Conservation (phyloP, 169 alveolate species). For the Toxoplasma gondii region DNA sequence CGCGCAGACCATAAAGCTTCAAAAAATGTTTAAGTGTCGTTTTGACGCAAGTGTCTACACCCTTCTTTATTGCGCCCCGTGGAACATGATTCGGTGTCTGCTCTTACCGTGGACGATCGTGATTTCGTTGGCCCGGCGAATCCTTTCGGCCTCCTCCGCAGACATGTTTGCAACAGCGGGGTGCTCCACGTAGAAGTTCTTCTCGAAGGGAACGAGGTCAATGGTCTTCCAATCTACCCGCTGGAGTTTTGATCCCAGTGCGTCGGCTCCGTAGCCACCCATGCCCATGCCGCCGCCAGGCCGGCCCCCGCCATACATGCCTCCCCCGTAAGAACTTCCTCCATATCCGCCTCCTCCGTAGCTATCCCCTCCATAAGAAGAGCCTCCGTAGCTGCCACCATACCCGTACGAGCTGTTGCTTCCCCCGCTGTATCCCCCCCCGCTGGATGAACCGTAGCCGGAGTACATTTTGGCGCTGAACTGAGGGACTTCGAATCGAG, state of each 20-base stretch:
- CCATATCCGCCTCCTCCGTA: conserved; percentile 41
- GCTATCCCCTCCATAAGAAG: neutral
- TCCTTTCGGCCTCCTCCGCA: conserved; percentile 85
- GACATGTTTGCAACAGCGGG: conserved; percentile 83
- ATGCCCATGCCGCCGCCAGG: conserved; percentile 33
- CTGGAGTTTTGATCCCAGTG: conserved; percentile 53
- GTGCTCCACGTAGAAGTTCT: conserved; percentile 93
- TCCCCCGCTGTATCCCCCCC: conserved; percentile 31
- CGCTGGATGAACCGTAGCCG: conserved; percentile 45
- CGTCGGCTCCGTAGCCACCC: conserved; percentile 29
- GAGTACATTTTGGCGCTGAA: conserved; percentile 7
- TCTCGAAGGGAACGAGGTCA: conserved; percentile 90
- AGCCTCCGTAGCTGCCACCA: conserved; percentile 16
- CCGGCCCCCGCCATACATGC: conserved; percentile 39
- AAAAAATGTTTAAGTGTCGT: neutral
- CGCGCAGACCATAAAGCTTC: neutral
- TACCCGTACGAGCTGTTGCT: conserved; percentile 40
- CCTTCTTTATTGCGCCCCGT: neutral
- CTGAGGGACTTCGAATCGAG: neutral
- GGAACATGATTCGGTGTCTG: neutral
- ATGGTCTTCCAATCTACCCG: conserved; percentile 84
- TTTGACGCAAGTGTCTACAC: neutral
- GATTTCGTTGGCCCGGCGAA: conserved; percentile 84
- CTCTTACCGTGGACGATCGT: conserved; percentile 85
- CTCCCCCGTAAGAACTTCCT: conserved; percentile 46